phyloP scores from a whole-genome alignment of 768 basidiomycete genomes.

The Amanita pallidorosea region DNA sequence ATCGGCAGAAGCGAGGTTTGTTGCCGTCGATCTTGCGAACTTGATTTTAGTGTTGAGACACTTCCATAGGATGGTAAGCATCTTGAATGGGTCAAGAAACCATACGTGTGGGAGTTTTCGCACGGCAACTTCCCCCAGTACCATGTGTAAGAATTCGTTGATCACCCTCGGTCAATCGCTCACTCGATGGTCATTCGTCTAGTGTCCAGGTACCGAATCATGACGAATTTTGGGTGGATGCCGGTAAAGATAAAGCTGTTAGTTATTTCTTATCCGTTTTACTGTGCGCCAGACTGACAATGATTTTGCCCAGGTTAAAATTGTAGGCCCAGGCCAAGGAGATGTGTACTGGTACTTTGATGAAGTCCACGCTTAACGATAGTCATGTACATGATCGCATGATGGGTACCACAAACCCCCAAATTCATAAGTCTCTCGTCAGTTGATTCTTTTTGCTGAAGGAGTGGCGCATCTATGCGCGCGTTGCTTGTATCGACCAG shows the following conservation, averaged over 20 bases:
- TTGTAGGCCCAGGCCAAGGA: neutral
- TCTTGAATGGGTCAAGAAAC: neutral
- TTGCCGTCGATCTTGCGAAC: neutral
- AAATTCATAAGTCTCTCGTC: too few species aligned
- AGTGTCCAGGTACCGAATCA: neutral
- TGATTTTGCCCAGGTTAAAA: neutral
- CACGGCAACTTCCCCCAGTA: neutral
- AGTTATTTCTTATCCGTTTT: neutral
- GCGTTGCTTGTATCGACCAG: too few species aligned
- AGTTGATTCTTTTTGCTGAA: too few species aligned
- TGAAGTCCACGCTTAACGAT: neutral
- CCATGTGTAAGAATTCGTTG: neutral
- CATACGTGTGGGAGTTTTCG: neutral
- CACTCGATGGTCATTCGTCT: neutral
- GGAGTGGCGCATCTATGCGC: too few species aligned
- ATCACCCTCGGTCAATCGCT: neutral
- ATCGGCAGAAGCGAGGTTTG: neutral
- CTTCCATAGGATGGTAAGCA: neutral
- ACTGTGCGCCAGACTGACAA: neutral
- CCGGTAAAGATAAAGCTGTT: neutral
- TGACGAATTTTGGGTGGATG: neutral
- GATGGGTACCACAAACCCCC: too few species aligned
- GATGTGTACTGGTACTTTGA: neutral
- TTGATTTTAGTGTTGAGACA: too few species aligned
- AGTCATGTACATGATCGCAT: too few species aligned